phyloP scores from a whole-genome alignment of 176 grass and related monocot species.

The Sorghum bicolor region DNA sequence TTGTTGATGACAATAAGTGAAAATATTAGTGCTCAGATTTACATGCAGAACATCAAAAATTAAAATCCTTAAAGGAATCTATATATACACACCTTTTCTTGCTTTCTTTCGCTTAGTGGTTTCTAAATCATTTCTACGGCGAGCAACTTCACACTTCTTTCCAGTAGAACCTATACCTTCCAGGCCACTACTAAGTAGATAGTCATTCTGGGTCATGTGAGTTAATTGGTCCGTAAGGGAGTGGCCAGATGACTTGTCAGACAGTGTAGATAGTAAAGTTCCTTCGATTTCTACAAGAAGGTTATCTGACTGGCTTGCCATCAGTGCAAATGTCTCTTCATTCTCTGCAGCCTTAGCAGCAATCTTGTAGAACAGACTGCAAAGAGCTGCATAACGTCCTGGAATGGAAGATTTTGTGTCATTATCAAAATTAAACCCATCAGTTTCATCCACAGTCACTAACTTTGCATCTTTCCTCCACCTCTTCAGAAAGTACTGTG shows the following conservation, averaged over 20 bases:
- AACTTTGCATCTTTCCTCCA: conserved; percentile 89
- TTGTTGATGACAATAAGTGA: neutral
- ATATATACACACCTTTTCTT: conserved; percentile 55
- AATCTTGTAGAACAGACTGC: conserved; percentile 68
- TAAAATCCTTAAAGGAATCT: conserved; percentile 20
- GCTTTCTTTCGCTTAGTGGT: conserved; percentile 62
- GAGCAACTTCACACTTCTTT: conserved; percentile 55
- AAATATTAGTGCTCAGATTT: conserved; percentile 18
- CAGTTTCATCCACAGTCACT: conserved; percentile 29
- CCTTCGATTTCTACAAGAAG: conserved; percentile 69
- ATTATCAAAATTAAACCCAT: conserved; percentile 43
- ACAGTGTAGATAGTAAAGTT: conserved; percentile 44
- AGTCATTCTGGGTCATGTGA: conserved; percentile 45
- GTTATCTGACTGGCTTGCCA: conserved; percentile 64
- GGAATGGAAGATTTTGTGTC: conserved; percentile 42
- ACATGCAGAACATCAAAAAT: neutral
- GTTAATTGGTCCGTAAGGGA: conserved; percentile 42
- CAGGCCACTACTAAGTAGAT: conserved; percentile 40
- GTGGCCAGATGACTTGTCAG: conserved; percentile 52
- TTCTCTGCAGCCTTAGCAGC: conserved; percentile 85
- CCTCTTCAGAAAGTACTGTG: conserved; percentile 69
- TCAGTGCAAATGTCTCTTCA: conserved; percentile 52
- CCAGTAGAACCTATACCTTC: conserved; percentile 43
- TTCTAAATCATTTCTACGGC: conserved; percentile 44
- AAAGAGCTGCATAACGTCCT: conserved; percentile 61